Base-by-base conservation (phyloP, 179 eudicot genomes). In the Dionaea muscipula region DNA sequence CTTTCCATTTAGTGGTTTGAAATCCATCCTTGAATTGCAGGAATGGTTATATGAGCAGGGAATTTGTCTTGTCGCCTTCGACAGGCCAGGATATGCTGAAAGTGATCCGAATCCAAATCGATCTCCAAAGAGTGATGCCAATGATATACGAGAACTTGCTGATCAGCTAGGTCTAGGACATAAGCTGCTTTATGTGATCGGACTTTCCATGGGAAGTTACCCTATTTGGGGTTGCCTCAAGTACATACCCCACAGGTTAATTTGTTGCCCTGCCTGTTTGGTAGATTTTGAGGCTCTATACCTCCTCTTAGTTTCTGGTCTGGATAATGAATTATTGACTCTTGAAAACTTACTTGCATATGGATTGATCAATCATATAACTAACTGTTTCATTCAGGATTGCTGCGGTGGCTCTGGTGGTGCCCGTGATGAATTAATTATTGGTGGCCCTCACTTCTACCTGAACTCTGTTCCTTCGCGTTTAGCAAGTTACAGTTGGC, bases 31-130 rank as follows among this genome's bases (percentile, higher is more conserved):
- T 31, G 35, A 31, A 31, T 47, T 65, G 64, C 68, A 86, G 95
- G 80, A 81, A 1, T 64, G 80, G 61, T 59, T 83, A 75, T 68
- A 78, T 35, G 77, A 77, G 57, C 40, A 64, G 74, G 73, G 80
- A 12, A 62, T 86, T 39, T 77, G 64, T 63, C 54, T 86, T 24
- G 49, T 83, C 40, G 39, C 77, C 46, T 83, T 74, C 51, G 95
- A 86, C 67, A 68, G 95, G 47, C 81, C 95, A 13, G 95, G 94
- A 65, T 79, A 86, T 54, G 88, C 77, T 25, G 95, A 86, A 59
- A 86, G 95, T 57, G 95, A 86, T 72, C 86, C 89, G 41, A 81
- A 86, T 67, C 84, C 89, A 24, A 61, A 68, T 7, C 78, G 89
- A 23, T 71, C 93, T 8, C 48, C 76, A 23, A 78, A 75, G 68